Percentiles rank a stretch among this genome's conserved stretches.
Evolutionary conservation across 2,329 filamentous ascomycete species (phyloP).

Genomic region (Colletotrichum plurivorum): DNA sequence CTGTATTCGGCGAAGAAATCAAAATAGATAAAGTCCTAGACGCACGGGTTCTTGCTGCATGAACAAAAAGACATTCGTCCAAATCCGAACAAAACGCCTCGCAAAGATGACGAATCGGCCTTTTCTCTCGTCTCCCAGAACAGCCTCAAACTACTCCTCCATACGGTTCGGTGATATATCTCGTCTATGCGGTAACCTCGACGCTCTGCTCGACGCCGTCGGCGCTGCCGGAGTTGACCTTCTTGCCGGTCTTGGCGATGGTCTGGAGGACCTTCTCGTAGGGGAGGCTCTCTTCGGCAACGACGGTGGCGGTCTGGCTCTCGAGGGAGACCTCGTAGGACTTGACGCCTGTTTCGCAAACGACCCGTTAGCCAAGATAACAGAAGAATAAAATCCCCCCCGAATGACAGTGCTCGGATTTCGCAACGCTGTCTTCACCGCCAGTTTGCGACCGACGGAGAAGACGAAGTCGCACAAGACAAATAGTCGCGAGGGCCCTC

Average conservation of each 20-base stretch:
- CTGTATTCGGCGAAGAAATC: not conserved
- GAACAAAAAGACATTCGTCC: not conserved
- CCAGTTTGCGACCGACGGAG: not conserved
- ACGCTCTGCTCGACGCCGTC: slow-evolving; percentile 74
- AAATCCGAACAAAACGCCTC: slow-evolving; percentile 3
- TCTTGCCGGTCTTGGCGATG: slow-evolving; percentile 97
- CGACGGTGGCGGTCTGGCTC: slow-evolving; percentile 84
- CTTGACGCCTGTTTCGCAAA: slow-evolving; percentile 78
- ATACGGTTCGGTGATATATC: not conserved
- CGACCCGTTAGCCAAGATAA: not conserved
- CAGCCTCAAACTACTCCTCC: not conserved
- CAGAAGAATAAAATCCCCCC: no score
- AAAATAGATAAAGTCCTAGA: not conserved
- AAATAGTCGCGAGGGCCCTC: not conserved
- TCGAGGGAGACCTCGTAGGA: slow-evolving; percentile 91
- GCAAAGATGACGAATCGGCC: not conserved
- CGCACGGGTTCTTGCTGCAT: not conserved
- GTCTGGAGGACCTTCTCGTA: slow-evolving; percentile 88
- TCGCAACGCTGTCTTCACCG: not conserved
- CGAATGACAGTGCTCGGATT: not conserved
- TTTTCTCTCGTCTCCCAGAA: not conserved
- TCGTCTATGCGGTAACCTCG: slow-evolving; percentile 47
- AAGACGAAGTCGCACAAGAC: not conserved
- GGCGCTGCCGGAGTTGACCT: slow-evolving; percentile 82
- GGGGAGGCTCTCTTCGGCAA: slow-evolving; percentile 76